Evolutionary conservation across 2,329 filamentous ascomycete genomes (phyloP).

Genomic region (Orbilia javanica): DNA sequence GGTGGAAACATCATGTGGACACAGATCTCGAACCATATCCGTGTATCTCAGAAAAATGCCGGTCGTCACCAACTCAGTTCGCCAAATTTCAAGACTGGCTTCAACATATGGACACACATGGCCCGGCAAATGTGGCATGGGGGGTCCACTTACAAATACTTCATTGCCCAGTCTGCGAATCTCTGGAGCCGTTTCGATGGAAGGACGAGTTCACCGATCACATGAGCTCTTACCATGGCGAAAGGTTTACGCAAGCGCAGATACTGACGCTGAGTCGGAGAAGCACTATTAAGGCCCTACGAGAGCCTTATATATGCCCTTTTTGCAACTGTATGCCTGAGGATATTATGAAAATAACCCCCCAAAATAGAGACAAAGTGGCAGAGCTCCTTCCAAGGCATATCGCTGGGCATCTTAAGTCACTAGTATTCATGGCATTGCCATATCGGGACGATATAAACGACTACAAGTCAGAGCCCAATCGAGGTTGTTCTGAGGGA

Average conservation of each 20-base stretch:
- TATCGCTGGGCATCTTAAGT: slow-evolving; percentile 28
- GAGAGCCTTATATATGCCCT: slow-evolving; percentile 7
- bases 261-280: background rate
- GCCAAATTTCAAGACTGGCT: slow-evolving; percentile 17
- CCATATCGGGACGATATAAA: slow-evolving; percentile 19
- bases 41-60: slow-evolving; percentile 34
- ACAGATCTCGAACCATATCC: slow-evolving; percentile 22
- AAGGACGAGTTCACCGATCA: slow-evolving; percentile 17
- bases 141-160: slow-evolving; percentile 8
- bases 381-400: slow-evolving; percentile 5
- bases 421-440: slow-evolving; percentile 8
- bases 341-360: slow-evolving; percentile 14
- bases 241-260: slow-evolving; percentile 6
- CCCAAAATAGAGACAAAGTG: slow-evolving; percentile 2
- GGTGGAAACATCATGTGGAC: slow-evolving; percentile 31
- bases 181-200: slow-evolving; percentile 20
- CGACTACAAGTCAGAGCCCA: background rate
- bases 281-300: background rate
- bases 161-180: slow-evolving; percentile 12
- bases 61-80: background rate
- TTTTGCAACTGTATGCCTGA: slow-evolving; percentile 26
- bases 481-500: background rate
- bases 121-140: slow-evolving; percentile 19
- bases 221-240: background rate
- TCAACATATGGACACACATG: slow-evolving; percentile 20